Conservation (phyloP, 805 yeast genomes). For the Komagataella phaffii region DNA sequence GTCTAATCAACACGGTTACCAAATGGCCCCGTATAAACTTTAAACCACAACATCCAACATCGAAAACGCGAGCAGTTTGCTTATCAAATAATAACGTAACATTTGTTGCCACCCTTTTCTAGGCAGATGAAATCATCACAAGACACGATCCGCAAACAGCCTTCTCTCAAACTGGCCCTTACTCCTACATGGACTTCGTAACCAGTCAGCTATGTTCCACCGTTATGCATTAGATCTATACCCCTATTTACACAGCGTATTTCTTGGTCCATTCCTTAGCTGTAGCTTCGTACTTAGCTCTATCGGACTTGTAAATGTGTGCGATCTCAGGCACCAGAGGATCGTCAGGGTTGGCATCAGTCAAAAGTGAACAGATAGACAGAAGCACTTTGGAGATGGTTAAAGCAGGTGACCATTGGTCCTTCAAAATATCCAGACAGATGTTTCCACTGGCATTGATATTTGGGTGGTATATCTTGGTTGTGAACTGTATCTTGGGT, state of each 20-base stretch:
- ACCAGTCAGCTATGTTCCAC: background rate
- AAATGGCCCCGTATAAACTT: background rate
- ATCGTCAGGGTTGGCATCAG: constrained; percentile 98
- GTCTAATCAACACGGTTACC: background rate
- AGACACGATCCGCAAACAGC: background rate
- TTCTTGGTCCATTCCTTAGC: constrained; percentile 99
- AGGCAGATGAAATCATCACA: background rate
- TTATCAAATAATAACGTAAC: background rate
- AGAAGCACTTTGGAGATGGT: constrained; percentile 91
- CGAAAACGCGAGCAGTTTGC: background rate
- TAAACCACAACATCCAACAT: background rate
- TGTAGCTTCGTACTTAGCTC: constrained; percentile 88
- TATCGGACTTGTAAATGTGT: constrained; percentile 87
- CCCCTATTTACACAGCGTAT: constrained; percentile 61
- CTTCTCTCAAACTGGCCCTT: background rate
- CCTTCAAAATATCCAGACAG: constrained; percentile 92
- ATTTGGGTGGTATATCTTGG: constrained; percentile 95
- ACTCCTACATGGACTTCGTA: background rate
- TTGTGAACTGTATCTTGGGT: constrained; percentile 86
- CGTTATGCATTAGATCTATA: background rate
- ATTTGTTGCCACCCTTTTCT: background rate
- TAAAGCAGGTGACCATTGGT: constrained; percentile 98
- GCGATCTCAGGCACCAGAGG: constrained; percentile 98
- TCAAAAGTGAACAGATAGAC: constrained; percentile 88
- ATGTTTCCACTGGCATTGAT: constrained; percentile 93